Conservation (phyloP, 2,329 filamentous ascomycete genomes). For the Arthrobotrys sphaeroides region DNA sequence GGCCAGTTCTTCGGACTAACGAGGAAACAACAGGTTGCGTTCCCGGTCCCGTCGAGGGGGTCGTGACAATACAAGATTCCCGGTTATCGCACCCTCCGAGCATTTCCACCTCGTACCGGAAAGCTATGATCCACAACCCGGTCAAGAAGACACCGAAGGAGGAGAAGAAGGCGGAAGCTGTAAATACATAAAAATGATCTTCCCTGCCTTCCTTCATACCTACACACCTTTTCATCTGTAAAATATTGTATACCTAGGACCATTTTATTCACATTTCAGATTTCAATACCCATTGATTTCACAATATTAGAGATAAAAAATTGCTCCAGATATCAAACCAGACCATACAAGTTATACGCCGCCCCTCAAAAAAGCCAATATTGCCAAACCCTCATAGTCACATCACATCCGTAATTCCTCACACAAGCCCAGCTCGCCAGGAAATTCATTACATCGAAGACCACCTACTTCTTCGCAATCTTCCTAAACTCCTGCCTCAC, state of each 20-base stretch:
- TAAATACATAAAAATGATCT: slow-evolving; percentile 4
- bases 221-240: slow-evolving; percentile 12
- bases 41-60: slow-evolving; percentile 84
- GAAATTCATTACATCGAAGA: not conserved
- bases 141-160: not conserved
- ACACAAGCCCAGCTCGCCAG: slow-evolving; percentile 30
- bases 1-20: not conserved
- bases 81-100: slow-evolving; percentile 37
- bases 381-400: not conserved
- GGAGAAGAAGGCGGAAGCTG: not conserved
- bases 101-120: slow-evolving; percentile 39
- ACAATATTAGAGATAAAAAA: not conserved
- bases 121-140: slow-evolving; percentile 18
- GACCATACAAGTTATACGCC: not conserved
- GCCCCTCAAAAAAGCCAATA: not conserved
- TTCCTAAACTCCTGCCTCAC: slow-evolving; percentile 79
- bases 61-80: slow-evolving; percentile 88
- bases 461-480: slow-evolving; percentile 59
- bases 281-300: slow-evolving; percentile 20
- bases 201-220: not conserved
- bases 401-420: not conserved
- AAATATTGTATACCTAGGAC: slow-evolving; percentile 15
- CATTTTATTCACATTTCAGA: not conserved
- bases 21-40: slow-evolving; percentile 70
- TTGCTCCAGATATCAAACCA: not conserved